Percentiles rank a stretch among this genome's conserved stretches.
Evolutionary conservation across 495 filamentous ascomycete genomes (phyloP).

Genomic region (Xylaria palmicola): DNA sequence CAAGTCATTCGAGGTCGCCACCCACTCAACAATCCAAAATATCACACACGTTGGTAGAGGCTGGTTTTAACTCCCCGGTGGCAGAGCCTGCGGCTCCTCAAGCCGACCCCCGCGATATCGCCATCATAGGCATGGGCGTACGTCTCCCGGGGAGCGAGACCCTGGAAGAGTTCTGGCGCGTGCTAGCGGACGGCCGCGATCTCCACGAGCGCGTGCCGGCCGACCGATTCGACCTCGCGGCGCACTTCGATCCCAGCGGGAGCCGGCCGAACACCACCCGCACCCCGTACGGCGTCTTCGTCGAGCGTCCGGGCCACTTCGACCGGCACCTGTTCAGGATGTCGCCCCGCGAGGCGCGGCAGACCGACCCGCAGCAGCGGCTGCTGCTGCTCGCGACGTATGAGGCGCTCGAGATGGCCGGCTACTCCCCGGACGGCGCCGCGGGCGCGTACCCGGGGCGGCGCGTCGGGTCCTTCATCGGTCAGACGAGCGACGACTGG

Average conservation of each 20-base stretch:
- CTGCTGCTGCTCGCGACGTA: constrained; percentile 71
- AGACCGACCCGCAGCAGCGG: constrained; percentile 77
- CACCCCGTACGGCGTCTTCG: constrained; percentile 74
- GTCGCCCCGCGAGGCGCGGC: constrained; percentile 75
- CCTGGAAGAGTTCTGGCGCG: constrained; percentile 59
- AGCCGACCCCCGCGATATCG: constrained; percentile 33
- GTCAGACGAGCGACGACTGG: constrained; percentile 79
- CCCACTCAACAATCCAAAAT: too few species aligned
- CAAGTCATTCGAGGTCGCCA: neutral
- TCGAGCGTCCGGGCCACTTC: constrained; percentile 71
- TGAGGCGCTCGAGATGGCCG: constrained; percentile 79
- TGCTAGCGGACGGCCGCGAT: constrained; percentile 57
- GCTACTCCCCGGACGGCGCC: constrained; percentile 69
- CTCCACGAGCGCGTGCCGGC: constrained; percentile 52
- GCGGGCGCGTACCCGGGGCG: constrained; percentile 40
- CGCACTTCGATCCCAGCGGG: constrained; percentile 65
- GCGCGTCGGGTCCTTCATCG: constrained; percentile 72
- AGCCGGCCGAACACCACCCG: constrained; percentile 65
- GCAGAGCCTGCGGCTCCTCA: neutral
- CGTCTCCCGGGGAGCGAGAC: constrained; percentile 59
- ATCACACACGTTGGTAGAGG: too few species aligned
- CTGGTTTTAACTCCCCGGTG: neutral
- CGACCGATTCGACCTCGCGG: constrained; percentile 70
- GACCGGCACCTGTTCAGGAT: constrained; percentile 84
- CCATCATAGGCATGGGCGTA: constrained; percentile 64